phyloP scores from a whole-genome alignment of 2,329 filamentous ascomycete species.

The Capronia americana region DNA sequence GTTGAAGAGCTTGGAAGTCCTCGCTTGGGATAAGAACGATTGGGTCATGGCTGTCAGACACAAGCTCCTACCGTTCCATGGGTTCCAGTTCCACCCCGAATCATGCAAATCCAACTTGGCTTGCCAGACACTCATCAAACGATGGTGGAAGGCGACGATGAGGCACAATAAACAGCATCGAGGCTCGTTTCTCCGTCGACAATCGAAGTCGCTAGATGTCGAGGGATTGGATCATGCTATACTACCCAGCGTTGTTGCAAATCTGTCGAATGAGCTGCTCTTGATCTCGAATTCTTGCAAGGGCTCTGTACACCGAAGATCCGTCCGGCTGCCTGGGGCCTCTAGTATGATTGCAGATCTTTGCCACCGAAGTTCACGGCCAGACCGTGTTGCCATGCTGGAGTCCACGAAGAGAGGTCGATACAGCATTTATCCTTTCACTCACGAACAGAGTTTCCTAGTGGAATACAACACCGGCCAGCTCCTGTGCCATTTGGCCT shows the following conservation, averaged over 20 bases:
- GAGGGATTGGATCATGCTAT: background rate
- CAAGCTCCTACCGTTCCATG: constrained; percentile 75
- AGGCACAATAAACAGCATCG: constrained; percentile 61
- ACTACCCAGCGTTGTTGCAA: background rate
- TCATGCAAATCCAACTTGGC: constrained; percentile 79
- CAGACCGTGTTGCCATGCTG: constrained; percentile 44
- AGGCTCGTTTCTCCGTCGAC: background rate
- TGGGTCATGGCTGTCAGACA: constrained; percentile 82
- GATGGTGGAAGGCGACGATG: constrained; percentile 75
- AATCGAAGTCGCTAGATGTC: background rate
- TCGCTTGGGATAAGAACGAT: constrained; percentile 66
- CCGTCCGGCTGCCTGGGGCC: constrained; percentile 25
- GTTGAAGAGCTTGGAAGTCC: constrained; percentile 52
- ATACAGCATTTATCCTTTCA: constrained; percentile 76
- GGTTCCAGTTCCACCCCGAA: constrained; percentile 89
- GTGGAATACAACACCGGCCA: constrained; percentile 57
- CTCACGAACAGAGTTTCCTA: constrained; percentile 62
- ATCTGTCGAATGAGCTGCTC: constrained; percentile 6
- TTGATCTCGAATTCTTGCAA: constrained; percentile 9
- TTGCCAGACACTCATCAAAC: constrained; percentile 66
- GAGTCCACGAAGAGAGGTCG: constrained; percentile 58
- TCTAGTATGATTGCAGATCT: constrained; percentile 36
- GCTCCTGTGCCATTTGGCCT: background rate
- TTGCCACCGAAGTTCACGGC: constrained; percentile 22
- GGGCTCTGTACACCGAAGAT: constrained; percentile 1